Percentiles rank a stretch among this genome's conserved stretches.
Conservation (phyloP, 2,329 filamentous ascomycete genomes). For the Macrophomina phaseolina region DNA sequence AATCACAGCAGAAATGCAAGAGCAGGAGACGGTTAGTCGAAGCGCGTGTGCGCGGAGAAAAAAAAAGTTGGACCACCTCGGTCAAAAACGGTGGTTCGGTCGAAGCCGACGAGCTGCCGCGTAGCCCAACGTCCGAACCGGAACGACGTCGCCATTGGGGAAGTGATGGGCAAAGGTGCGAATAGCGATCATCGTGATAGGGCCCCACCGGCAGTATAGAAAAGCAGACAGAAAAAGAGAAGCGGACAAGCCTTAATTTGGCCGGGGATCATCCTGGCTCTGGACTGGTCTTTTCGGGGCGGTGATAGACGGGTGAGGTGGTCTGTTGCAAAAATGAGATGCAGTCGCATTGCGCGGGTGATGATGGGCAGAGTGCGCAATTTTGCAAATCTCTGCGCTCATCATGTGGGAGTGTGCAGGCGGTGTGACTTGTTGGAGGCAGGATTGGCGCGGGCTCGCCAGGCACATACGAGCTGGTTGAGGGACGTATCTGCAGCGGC, state of each 20-base stretch:
- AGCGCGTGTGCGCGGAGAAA: neutral
- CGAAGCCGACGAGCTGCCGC: neutral
- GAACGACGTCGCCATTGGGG: neutral
- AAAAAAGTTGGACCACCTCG: neutral
- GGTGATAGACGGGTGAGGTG: neutral
- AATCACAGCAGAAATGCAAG: too few relatives aligned
- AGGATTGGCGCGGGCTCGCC: neutral
- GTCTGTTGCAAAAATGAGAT: neutral
- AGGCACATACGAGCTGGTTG: neutral
- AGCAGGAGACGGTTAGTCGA: too few relatives aligned
- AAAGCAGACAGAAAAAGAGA: neutral
- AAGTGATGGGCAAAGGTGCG: conserved; percentile 6
- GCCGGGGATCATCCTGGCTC: neutral
- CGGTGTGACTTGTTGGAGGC: conserved; percentile 1
- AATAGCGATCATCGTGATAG: conserved; percentile 19
- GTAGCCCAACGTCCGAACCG: neutral
- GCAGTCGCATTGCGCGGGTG: neutral
- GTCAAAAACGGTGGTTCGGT: neutral
- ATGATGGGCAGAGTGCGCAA: conserved; percentile 2
- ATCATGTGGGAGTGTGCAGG: conserved; percentile 1
- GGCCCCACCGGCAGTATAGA: conserved; percentile 13
- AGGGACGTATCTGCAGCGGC: neutral
- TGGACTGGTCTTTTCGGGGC: neutral
- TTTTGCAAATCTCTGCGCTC: conserved; percentile 12
- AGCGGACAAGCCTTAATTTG: neutral